Conservation (phyloP, 306 rosid genomes). For the Trifolium dubium region DNA sequence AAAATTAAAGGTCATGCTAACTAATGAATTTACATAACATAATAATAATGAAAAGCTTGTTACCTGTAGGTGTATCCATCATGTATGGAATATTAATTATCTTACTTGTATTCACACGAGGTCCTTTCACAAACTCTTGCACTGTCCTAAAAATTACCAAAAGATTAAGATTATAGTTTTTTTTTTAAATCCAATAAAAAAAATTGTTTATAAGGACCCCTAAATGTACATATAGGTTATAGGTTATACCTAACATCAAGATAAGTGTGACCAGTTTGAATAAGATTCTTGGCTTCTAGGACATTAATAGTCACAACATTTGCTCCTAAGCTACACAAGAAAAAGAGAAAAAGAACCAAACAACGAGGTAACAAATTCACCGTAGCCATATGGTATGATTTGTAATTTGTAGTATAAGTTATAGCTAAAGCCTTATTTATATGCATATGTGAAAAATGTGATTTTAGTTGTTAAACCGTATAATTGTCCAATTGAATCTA, state of each 20-base stretch:
- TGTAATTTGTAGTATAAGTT: not conserved
- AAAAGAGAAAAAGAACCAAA: conserved; percentile 41
- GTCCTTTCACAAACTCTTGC: conserved; percentile 71
- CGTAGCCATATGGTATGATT: conserved; percentile 42
- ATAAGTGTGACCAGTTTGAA: conserved; percentile 64
- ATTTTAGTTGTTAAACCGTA: conserved; percentile 12
- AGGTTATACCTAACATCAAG: conserved; percentile 75
- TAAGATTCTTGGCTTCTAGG: conserved; percentile 55
- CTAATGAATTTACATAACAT: too few relatives aligned
- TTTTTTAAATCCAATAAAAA: too few relatives aligned
- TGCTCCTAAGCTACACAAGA: conserved; percentile 47
- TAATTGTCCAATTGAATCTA: conserved; percentile 45
- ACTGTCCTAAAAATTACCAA: conserved; percentile 59
- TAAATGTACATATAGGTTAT: not conserved
- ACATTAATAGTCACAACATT: conserved; percentile 74
- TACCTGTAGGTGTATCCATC: conserved; percentile 71
- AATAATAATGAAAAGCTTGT: not conserved
- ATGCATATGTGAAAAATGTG: not conserved
- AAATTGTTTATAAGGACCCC: too few relatives aligned
- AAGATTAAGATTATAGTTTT: not conserved
- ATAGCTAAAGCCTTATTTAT: not conserved
- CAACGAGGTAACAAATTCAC: conserved; percentile 40
- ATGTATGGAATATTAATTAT: conserved; percentile 77
- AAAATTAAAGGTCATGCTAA: too few relatives aligned
- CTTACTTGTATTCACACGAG: conserved; percentile 58